Base-by-base conservation (phyloP, 1,139 yeast species). In the Protomyces inundatus region DNA sequence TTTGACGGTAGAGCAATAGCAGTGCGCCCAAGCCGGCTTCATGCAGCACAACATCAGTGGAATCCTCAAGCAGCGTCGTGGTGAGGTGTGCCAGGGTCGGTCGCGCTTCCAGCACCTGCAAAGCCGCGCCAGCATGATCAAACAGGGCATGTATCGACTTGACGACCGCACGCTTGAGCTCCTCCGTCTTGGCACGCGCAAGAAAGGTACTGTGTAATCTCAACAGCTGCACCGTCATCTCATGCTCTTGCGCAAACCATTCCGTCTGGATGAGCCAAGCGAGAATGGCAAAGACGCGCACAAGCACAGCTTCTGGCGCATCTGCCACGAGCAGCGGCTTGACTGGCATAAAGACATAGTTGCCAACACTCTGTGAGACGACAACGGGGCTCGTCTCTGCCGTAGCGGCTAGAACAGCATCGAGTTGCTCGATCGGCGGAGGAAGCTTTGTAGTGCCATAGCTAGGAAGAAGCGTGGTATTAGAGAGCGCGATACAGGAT, bases 331-430 rank as follows among this genome's bases (percentile, higher is more conserved):
- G 37, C 10, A 58, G 53, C 4, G 62, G 62, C 36, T 58, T 58
- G 33, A 58, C 3, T 2, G 62, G 62, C 30, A 58, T 51, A 52
- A 58, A 58, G 9, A 58, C 39, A 45, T 58, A 58, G 45, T 58
- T 58, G 9, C 50, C 62, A 12, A 58, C n/a, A 33, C 46, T 58
- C 52, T 58, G 56, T 9, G 51, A 36, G 16, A 58, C 48, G 12
- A n/a, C 30, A 14, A 37, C 7, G 16, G 12, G 52, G 10, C 34
- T 50, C 14, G 42, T 51, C 40, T 30, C 16, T 14, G 4, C 23
- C 36, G 54, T 12, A 7, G 55, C 53, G 2, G 14, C 30, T 1
- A 33, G 16, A 42, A 58, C n/a, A 23, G n/a, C 37, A 35, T 40
- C 34, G 10, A 58, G 53, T 10, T 53, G 55, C 30, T 14, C 42